Base-by-base conservation (phyloP, 257 asterid genomes). In the Oldenlandia corymbosa region DNA sequence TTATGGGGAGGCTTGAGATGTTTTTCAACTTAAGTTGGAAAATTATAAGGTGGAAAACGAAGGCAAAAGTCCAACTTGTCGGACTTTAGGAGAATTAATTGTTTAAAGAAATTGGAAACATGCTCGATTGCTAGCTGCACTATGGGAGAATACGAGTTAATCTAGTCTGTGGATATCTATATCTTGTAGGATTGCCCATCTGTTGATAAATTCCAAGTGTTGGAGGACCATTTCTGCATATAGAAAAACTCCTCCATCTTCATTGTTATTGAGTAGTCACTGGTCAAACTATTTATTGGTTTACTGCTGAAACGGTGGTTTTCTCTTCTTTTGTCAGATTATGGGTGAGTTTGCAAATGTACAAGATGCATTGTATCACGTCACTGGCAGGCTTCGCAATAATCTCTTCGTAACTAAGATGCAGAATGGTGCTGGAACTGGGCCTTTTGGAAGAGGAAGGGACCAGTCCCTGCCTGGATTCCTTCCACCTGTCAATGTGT, bases 271-370 rank as follows among this genome's bases (percentile, higher is more conserved):
- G 6, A 18, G 7, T 66, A 3, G 42, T 41, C 37, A 27, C 50
- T 30, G 30, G 27, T 66, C 18, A 66, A 57, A 32, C 42, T 46
- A 21, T 39, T 10, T 14, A 58, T 61, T n/a, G n/a, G n/a, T n/a
- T n/a, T n/a, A 14, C 5, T 30, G 26, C 48, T 50, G 32, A 49
- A 54, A 37, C 17, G 48, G 46, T 67, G 28, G 27, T 32, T n/a
- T 73, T 71, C n/a, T 7, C 64, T 51, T 50, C 52, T 65, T n/a
- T 74, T 54, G 71, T 58, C 74, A 88, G 95, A 85, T 88, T 65
- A 85, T 75, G 10, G 96, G 97, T 66, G 91, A 83, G 72, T 55
- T 81, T 45, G 71, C 45, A 67, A 84, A 81, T 66, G 91, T 86
- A 54, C 84, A 64, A 75, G 74, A 75, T 80, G 97, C 95, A 70